Evolutionary conservation across 345 rosid species (phyloP).

Genomic region (Syzygium oleosum): DNA sequence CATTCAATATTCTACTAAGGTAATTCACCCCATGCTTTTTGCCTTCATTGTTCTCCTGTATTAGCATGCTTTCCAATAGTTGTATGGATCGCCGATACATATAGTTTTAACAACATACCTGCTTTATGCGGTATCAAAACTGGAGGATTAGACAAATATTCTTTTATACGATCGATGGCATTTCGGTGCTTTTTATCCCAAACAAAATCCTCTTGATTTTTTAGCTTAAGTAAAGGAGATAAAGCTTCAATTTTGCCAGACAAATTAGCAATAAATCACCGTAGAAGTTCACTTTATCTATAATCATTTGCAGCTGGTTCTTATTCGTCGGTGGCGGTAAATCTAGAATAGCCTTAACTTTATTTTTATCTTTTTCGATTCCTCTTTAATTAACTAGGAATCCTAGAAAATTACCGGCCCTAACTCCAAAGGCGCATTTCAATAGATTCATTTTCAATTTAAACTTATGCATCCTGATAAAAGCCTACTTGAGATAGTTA

Average conservation of each 20-base stretch:
- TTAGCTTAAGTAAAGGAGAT: neutral
- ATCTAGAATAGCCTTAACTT: neutral
- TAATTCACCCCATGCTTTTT: neutral
- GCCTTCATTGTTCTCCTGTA: neutral
- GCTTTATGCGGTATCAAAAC: neutral
- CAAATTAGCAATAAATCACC: neutral
- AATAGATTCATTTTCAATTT: neutral
- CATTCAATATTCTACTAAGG: neutral
- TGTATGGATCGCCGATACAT: neutral
- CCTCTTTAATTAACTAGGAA: neutral
- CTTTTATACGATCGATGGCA: neutral
- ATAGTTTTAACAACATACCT: neutral
- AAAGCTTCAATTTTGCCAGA: neutral
- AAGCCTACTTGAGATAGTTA: neutral
- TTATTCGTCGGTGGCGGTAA: neutral
- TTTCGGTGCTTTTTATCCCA: neutral
- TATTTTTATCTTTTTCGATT: neutral
- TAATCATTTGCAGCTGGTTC: neutral
- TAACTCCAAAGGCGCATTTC: neutral
- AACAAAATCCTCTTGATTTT: neutral
- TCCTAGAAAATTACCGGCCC: neutral
- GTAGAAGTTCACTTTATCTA: neutral
- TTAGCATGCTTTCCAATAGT: neutral
- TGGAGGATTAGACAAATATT: neutral
- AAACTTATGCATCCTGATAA: neutral